These are phyloP conservation scores for Immersiporthe knoxdaviesiana DNA, from an alignment of 2,329 filamentous ascomycete species.

Conservation along the genomic window DNA sequence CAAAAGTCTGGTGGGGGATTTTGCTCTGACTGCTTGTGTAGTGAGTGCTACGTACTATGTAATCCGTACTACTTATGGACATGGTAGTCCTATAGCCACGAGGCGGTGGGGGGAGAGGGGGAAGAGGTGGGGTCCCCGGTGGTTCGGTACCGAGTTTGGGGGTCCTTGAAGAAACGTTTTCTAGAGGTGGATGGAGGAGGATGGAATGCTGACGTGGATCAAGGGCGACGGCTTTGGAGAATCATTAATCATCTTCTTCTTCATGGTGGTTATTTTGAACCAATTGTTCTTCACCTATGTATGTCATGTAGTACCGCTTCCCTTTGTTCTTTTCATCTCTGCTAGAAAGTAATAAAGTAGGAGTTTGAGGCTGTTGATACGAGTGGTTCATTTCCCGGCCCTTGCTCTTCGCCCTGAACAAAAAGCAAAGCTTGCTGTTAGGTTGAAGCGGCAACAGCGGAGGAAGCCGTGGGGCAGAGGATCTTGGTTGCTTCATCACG, in stretches of 20 bases:
- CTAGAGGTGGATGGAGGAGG: too few species aligned
- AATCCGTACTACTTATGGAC: too few species aligned
- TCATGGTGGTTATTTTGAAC: too few species aligned
- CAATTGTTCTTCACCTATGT: too few species aligned
- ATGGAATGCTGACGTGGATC: too few species aligned
- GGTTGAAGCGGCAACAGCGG: neutral
- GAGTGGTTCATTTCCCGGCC: conserved; percentile 1
- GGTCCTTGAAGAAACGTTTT: neutral
- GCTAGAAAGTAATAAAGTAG: neutral
- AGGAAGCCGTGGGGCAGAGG: neutral
- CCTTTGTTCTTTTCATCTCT: neutral
- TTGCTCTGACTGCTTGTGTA: neutral
- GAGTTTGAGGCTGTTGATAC: neutral
- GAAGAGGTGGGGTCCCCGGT: neutral
- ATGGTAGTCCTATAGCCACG: neutral
- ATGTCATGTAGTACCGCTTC: neutral
- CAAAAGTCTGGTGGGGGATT: neutral
- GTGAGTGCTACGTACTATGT: too few species aligned
- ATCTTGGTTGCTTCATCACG: neutral
- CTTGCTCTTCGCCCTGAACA: neutral
- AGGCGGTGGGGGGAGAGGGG: neutral
- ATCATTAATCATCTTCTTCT: too few species aligned
- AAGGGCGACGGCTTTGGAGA: too few species aligned
- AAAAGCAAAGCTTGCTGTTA: neutral
- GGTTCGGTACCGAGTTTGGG: neutral